Evolutionary conservation across 2,329 filamentous ascomycete species (phyloP), one percentile per base, ranked within the genome.

Genomic region (Calonectria fujianensis): DNA sequence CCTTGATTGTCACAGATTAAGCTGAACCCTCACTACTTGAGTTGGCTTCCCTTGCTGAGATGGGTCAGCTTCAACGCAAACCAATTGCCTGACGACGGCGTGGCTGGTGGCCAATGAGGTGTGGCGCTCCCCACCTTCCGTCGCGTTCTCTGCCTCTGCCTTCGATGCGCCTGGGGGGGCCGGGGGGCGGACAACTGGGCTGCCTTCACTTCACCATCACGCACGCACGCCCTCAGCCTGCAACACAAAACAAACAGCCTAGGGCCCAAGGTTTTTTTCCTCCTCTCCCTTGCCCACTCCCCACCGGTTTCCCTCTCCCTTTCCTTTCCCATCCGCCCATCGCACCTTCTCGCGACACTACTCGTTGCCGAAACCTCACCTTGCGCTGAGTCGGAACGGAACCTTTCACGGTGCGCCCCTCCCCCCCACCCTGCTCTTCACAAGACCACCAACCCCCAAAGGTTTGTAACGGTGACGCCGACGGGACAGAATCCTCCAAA

Each of bases 101-200:
- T 69, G 71, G 76, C 75, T 70, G 70, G 70, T 71, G 70, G 41
- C 82, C 79, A 83, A 82, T 83, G 69, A 80, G 24, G 66, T 20
- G 51, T 69, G 67, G 51, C 69, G 37, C 75, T 78, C 75, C 80
- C 80, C 78, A 79, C 80, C 76, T 80, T 75, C 70, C 45, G 67
- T 27, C 59, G 67, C 75, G 61, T 75, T 76, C 61, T 66, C 37
- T 61, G 45, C 50, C 66, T 24, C 70, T 72, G 63, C 63, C 70
- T 68, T 64, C 59, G 52, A 57, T 70, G 66, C 68, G 68, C 51
- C 64, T 41, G 64, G 64, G 45, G 64, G 64, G 45, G 7, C 29
- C n/a, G 18, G 39, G 18, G 39, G 31, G 31, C 37, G 29, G 54
- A 65, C 76, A 50, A 67, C 73, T 72, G 37, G 69, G 70, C 61